These are phyloP conservation scores for Poterioochromonas sp. DNA, from an alignment of 352 stramenopile species.

Conservation along the genomic window DNA sequence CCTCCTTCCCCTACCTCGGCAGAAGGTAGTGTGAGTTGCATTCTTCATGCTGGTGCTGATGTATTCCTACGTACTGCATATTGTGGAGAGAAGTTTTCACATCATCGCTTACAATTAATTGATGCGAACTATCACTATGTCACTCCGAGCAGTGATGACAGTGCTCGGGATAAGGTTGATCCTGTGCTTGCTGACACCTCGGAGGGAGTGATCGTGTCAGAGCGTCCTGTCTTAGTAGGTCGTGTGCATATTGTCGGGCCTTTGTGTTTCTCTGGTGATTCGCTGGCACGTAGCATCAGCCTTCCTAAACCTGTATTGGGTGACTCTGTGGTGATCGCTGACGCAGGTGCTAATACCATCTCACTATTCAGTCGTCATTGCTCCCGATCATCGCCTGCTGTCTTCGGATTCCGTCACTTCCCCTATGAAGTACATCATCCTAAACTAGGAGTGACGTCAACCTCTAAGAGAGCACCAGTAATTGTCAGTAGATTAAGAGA, in stretches of 20 bases:
- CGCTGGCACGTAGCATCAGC: conserved; percentile 48
- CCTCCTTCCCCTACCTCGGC: background rate
- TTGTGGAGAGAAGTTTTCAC: conserved; percentile 53
- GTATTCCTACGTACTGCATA: conserved; percentile 76
- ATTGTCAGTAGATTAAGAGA: no score
- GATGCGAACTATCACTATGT: conserved; percentile 51
- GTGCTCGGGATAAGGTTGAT: background rate
- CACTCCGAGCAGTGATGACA: conserved; percentile 33
- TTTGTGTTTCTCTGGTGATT: conserved; percentile 80
- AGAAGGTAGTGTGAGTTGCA: no score
- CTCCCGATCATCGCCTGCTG: conserved; percentile 58
- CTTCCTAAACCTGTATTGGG: conserved; percentile 35
- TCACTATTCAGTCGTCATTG: conserved; percentile 77
- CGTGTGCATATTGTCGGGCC: conserved; percentile 73
- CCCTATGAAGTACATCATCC: no score
- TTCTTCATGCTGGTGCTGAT: conserved; percentile 76
- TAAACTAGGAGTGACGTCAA: no score
- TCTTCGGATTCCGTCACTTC: conserved; percentile 60
- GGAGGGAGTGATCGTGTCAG: background rate
- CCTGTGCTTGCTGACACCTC: background rate
- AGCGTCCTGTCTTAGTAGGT: background rate
- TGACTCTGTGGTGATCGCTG: conserved; percentile 57
- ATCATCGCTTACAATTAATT: conserved; percentile 64
- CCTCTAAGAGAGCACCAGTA: no score
- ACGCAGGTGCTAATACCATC: conserved; percentile 72